Evolutionary conservation across 495 filamentous ascomycete species (phyloP).

Genomic region (Penicillium desertorum): DNA sequence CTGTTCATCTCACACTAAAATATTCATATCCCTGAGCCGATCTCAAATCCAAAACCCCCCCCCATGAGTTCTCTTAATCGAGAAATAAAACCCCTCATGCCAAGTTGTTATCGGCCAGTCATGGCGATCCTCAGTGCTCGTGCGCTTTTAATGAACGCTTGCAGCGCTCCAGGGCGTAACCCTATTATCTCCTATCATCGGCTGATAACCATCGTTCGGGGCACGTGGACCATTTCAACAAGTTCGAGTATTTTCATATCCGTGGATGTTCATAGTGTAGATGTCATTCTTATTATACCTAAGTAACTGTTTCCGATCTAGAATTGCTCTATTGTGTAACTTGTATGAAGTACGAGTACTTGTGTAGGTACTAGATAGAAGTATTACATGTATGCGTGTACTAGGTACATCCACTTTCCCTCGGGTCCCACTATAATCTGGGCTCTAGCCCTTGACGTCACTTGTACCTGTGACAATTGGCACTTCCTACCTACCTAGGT

Average conservation of each 20-base stretch:
- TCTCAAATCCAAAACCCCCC: neutral
- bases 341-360: neutral
- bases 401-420: conserved; percentile 12
- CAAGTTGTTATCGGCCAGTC: conserved; percentile 17
- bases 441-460: conserved; percentile 12
- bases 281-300: conserved; percentile 4
- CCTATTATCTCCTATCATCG: conserved; percentile 9
- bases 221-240: conserved; percentile 9
- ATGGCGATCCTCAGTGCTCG: conserved; percentile 10
- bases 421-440: conserved; percentile 14
- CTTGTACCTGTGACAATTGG: conserved; percentile 7
- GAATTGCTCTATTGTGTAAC: neutral
- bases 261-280: neutral
- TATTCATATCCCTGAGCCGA: conserved; percentile 4
- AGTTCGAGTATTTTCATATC: neutral
- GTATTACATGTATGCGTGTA: neutral
- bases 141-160: conserved; percentile 15
- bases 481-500: too few species aligned
- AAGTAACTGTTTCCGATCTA: neutral
- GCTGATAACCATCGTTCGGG: conserved; percentile 8
- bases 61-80: neutral
- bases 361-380: too few species aligned
- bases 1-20: neutral
- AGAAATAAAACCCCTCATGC: conserved; percentile 11
- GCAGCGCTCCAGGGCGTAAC: conserved; percentile 16